These are phyloP conservation scores for Diaporthe sp. DNA, from an alignment of 2,329 filamentous ascomycete genomes.

Conservation along the genomic window DNA sequence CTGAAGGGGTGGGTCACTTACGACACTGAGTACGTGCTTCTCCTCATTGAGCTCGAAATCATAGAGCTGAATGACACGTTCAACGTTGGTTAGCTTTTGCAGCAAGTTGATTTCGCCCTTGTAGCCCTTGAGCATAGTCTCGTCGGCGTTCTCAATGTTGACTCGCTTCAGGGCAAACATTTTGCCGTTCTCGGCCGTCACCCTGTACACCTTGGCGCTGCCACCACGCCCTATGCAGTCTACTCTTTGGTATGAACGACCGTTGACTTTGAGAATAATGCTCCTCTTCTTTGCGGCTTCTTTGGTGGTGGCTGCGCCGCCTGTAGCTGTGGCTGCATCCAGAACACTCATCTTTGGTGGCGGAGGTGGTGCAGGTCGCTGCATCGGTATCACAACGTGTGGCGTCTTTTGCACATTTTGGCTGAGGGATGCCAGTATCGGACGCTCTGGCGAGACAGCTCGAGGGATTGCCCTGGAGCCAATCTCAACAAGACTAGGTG, in stretches of 20 bases:
- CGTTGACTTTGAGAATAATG: constrained; percentile 89
- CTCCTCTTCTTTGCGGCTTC: constrained; percentile 80
- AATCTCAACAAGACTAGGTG: constrained; percentile 59
- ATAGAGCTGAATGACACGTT: constrained; percentile 89
- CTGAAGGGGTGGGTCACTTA: constrained; percentile 59
- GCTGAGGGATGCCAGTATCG: constrained; percentile 66
- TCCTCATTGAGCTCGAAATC: constrained; percentile 96
- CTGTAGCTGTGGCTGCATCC: constrained; percentile 89
- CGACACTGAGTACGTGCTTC: constrained; percentile 88
- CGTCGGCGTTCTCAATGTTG: constrained; percentile 90
- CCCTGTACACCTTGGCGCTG: constrained; percentile 93
- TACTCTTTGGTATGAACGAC: constrained; percentile 89
- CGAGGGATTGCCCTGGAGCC: constrained; percentile 52
- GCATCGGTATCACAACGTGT: constrained; percentile 41
- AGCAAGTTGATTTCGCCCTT: constrained; percentile 96
- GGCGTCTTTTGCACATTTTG: constrained; percentile 73
- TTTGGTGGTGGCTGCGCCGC: constrained; percentile 82
- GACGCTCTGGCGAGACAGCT: constrained; percentile 67
- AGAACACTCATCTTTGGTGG: constrained; percentile 97
- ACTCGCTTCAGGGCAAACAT: constrained; percentile 96
- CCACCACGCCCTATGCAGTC: constrained; percentile 94
- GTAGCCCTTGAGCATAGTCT: constrained; percentile 85
- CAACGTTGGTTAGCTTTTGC: constrained; percentile 84
- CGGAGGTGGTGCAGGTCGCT: constrained; percentile 77
- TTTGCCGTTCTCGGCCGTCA: constrained; percentile 97